Base-by-base conservation (phyloP, 2,329 filamentous ascomycete genomes). In the Fusarium buharicum region DNA sequence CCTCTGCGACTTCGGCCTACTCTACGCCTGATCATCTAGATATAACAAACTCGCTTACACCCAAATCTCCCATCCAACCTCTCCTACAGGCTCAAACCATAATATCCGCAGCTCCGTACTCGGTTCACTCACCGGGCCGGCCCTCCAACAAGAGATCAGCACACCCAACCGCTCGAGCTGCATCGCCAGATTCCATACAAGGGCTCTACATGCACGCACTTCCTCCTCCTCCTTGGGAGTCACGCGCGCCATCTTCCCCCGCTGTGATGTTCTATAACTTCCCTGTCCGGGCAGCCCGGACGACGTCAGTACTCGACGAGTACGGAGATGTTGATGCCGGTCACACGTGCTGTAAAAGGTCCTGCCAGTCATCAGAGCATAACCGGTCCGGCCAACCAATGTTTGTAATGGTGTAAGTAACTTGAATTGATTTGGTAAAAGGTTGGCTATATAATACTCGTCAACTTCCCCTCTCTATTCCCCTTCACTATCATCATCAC, bases 121-220 rank as follows among this genome's bases (percentile, higher is more conserved):
- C 57, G 48, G 48, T 17, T 47, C 34, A 17, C 30, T 33, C 54
- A 66, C 62, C 62, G 62, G 62, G 47, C 62, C 62, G 62, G 62
- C 54, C 27, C 27, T 54, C 45, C 38, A 41, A n/a, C 22, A 28
- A 22, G 28, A 47, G 34, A 60, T 66, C 62, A 60, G 50, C 62
- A 51, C 53, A 66, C 55, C 46, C 53, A 62, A 63, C 44, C 55
- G 44, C 33, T 47, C 53, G 7, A 43, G 37, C 14, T 43, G 27
- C 38, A 48, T 47, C 43, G 33, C 39, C 56, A 55, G 36, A 49
- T 47, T 45, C 16, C 22, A 39, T 33, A 41, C 31, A 34, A 51
- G 40, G 27, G 13, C 38, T 38, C 30, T 44, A 13, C 20, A 48
- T 36, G n/a, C 58, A 45, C 57, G 50, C 57, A 62, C 45, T 61